Evolutionary conservation across 2,329 filamentous ascomycete genomes (phyloP).

Genomic region (Zarea fungicola): DNA sequence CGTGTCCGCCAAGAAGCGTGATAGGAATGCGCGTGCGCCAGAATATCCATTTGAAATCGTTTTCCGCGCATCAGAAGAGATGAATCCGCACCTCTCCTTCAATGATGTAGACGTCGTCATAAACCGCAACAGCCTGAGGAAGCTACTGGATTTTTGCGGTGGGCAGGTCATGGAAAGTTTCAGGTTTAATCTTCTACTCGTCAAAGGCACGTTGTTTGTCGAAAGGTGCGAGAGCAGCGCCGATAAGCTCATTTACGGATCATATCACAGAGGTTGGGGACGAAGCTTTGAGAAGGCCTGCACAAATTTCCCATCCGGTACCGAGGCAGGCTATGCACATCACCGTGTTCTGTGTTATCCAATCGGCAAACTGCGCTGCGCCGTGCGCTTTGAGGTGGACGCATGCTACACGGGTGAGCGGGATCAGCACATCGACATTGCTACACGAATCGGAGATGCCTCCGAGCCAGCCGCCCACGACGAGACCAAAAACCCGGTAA

Average conservation of each 20-base stretch:
- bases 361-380: slow-evolving; percentile 17
- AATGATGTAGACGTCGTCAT: slow-evolving; percentile 25
- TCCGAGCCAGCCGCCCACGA: not conserved
- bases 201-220: slow-evolving; percentile 16
- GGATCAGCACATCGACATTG: not conserved
- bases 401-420: slow-evolving; percentile 4
- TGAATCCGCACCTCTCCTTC: slow-evolving; percentile 21
- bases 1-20: too few species aligned
- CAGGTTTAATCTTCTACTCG: slow-evolving; percentile 15
- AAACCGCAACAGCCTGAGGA: slow-evolving; percentile 21
- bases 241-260: not conserved
- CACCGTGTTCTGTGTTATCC: slow-evolving; percentile 18
- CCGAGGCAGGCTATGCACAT: slow-evolving; percentile 11
- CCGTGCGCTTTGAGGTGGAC: slow-evolving; percentile 18
- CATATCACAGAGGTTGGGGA: not conserved
- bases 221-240: slow-evolving; percentile 13
- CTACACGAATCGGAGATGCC: not conserved
- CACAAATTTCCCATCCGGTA: slow-evolving; percentile 8
- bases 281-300: slow-evolving; percentile 15
- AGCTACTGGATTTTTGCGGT: slow-evolving; percentile 21
- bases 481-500: not conserved
- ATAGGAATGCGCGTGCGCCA: too few species aligned
- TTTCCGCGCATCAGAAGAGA: slow-evolving; percentile 22
- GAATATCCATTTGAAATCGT: slow-evolving; percentile 24
- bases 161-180: slow-evolving; percentile 15